A percentile compares a stretch with the other conserved stretches of the same genome.
Conservation (phyloP, 225 moss, liverwort and hornwort species). For the Marchantia polymorpha region DNA sequence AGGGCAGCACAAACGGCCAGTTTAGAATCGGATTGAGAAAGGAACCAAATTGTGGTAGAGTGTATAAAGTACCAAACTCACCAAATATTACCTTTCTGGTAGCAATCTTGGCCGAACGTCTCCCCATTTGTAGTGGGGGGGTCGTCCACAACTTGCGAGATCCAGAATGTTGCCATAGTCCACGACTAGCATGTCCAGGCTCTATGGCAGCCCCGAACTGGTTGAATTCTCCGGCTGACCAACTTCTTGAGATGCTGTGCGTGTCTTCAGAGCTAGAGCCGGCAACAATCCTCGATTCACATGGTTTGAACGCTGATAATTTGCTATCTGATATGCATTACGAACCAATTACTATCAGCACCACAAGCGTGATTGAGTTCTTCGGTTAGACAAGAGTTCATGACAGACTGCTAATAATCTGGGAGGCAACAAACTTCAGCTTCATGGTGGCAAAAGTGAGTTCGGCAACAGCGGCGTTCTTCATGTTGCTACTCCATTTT, state of each 20-base stretch:
- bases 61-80: slow-evolving; percentile 25
- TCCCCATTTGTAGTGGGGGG: slow-evolving; percentile 78
- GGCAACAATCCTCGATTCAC: not conserved
- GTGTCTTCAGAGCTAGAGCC: slow-evolving; percentile 4
- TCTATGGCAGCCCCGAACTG: slow-evolving; percentile 18
- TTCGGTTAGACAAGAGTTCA: not conserved
- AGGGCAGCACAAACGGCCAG: not conserved
- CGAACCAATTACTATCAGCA: not conserved
- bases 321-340: slow-evolving; percentile 1
- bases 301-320: not conserved
- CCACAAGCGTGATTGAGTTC: not conserved
- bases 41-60: not conserved
- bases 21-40: no score
- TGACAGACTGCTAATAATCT: no score
- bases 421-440: no score
- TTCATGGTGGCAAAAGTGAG: no score
- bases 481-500: no score
- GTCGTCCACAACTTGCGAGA: slow-evolving; percentile 60
- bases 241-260: not conserved
- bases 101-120: slow-evolving; percentile 90
- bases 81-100: slow-evolving; percentile 69
- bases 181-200: slow-evolving; percentile 34
- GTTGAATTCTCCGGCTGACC: not conserved
- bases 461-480: no score
- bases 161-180: slow-evolving; percentile 42